Conservation (phyloP, 2,329 filamentous ascomycete genomes). For the Botryotinia convoluta region DNA sequence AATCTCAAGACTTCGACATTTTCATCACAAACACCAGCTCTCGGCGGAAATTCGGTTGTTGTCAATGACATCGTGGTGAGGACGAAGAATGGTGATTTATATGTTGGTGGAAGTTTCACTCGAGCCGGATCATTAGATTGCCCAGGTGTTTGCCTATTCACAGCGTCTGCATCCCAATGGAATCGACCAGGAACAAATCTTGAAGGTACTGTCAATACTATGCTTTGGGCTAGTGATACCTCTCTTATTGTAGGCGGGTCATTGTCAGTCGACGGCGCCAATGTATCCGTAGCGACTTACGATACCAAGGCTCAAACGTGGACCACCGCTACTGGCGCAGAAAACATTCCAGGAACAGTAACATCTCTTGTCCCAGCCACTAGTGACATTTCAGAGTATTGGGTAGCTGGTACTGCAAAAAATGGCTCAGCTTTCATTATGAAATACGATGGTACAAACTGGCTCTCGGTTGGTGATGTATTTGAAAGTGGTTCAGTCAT, state of each 20-base stretch:
- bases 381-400: constrained; percentile 68
- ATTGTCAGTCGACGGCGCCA: constrained; percentile 64
- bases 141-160: constrained; percentile 77
- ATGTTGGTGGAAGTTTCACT: constrained; percentile 82
- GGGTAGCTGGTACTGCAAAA: constrained; percentile 71
- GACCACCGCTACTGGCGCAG: constrained; percentile 59
- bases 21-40: constrained; percentile 68
- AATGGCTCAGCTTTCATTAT: constrained; percentile 74
- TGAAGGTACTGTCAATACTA: constrained; percentile 64
- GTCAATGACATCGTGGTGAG: constrained; percentile 76
- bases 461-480: constrained; percentile 61
- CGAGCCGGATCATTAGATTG: constrained; percentile 81
- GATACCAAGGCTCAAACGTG: constrained; percentile 66
- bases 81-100: constrained; percentile 70
- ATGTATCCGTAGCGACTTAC: constrained; percentile 69
- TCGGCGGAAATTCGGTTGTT: constrained; percentile 66
- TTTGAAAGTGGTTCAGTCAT: constrained; percentile 68
- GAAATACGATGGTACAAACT: constrained; percentile 74
- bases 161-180: constrained; percentile 71
- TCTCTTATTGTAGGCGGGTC: constrained; percentile 76
- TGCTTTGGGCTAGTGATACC: constrained; percentile 74
- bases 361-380: constrained; percentile 73
- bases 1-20: constrained; percentile 66
- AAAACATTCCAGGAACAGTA: constrained; percentile 74
- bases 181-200: constrained; percentile 72